Conservation (phyloP, 2,329 filamentous ascomycete species). For the Ceratocystis diversiconidia region DNA sequence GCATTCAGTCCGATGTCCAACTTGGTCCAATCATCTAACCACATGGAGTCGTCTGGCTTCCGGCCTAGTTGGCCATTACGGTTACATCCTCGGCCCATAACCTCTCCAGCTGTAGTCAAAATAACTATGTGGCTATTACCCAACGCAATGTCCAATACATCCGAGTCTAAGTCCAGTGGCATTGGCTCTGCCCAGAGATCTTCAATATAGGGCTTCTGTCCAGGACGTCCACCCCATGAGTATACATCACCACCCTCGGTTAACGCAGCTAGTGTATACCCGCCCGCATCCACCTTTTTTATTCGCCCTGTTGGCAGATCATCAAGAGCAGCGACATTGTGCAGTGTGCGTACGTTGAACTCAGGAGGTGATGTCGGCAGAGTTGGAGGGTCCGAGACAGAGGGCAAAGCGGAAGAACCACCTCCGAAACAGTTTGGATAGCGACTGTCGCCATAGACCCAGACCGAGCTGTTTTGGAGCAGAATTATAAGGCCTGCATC, state of each 20-base stretch:
- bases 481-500: conserved; percentile 37
- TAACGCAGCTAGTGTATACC: conserved; percentile 43
- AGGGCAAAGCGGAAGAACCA: conserved; percentile 23
- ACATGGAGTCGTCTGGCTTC: conserved; percentile 1
- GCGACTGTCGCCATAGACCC: conserved; percentile 44
- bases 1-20: conserved; percentile 23
- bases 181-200: conserved; percentile 25
- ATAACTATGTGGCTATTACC: conserved; percentile 46
- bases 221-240: conserved; percentile 37
- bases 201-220: conserved; percentile 13
- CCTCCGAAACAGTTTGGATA: conserved; percentile 37
- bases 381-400: not conserved
- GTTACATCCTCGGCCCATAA: conserved; percentile 45
- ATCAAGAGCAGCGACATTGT: conserved; percentile 24
- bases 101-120: conserved; percentile 33
- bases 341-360: not conserved
- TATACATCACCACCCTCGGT: conserved; percentile 46
- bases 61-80: conserved; percentile 44
- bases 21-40: conserved; percentile 27
- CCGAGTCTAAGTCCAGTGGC: conserved; percentile 33
- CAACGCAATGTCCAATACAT: conserved; percentile 43
- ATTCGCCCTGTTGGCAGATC: conserved; percentile 38
- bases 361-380: not conserved
- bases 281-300: conserved; percentile 39
- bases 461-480: conserved; percentile 31